These are phyloP conservation scores for Trichoderma gamsii DNA, from an alignment of 495 filamentous ascomycete species.

Conservation along the genomic window DNA sequence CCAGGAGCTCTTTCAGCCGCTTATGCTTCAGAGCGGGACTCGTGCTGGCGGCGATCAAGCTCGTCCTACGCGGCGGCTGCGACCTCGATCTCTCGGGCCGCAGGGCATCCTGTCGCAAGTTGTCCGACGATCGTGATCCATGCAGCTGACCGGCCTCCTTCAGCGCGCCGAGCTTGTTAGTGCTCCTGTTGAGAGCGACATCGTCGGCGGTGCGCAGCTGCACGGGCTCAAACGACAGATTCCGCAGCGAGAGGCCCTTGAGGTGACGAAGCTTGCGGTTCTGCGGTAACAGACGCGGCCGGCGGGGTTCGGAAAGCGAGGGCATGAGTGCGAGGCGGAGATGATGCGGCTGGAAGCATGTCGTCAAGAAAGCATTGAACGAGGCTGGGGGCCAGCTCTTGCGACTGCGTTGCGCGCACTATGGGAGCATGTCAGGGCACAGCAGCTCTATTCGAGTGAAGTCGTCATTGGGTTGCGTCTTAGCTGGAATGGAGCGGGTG, in stretches of 20 bases:
- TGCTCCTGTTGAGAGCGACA: constrained; percentile 68
- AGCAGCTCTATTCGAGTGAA: background rate
- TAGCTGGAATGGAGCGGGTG: background rate
- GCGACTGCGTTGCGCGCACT: background rate
- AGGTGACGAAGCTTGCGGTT: constrained; percentile 88
- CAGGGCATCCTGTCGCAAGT: constrained; percentile 40
- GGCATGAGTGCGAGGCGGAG: constrained; percentile 23
- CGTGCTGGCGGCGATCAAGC: constrained; percentile 63
- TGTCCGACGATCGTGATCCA: constrained; percentile 62
- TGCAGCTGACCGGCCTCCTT: constrained; percentile 57
- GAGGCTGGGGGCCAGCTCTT: background rate
- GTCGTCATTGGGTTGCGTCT: background rate
- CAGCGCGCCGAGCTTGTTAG: constrained; percentile 60
- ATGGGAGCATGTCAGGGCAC: background rate
- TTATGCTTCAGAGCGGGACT: constrained; percentile 64
- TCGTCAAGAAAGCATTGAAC: background rate
- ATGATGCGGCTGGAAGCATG: constrained; percentile 7
- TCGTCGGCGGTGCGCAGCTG: constrained; percentile 79
- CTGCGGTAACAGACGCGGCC: constrained; percentile 50
- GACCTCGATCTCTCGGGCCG: constrained; percentile 20
- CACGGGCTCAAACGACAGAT: constrained; percentile 60
- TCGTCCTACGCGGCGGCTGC: constrained; percentile 49
- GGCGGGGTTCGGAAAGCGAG: constrained; percentile 28
- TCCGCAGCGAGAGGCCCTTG: constrained; percentile 79
- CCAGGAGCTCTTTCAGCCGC: constrained; percentile 66